Base-by-base conservation (phyloP, 768 basidiomycete species). In the Tubosaeta sp. region DNA sequence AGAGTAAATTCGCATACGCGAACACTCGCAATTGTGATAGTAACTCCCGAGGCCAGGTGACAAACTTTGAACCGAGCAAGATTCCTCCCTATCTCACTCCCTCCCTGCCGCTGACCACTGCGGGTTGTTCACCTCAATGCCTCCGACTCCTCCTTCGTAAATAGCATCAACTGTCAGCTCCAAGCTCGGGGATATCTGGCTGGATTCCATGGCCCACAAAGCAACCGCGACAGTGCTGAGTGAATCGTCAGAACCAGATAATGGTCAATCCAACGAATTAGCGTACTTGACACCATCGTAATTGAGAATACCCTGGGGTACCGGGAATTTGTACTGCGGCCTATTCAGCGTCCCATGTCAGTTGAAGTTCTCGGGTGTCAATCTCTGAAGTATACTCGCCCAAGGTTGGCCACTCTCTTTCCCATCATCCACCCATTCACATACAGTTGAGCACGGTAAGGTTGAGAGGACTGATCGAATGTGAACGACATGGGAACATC, bases 361-460 rank as follows among this genome's bases (percentile, higher is more conserved):
- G 33, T 52, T 26, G n/a, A 8, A 33, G 31, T 19, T n/a, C 12
- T 41, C 32, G n/a, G 13, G 22, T 6, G 3, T 45, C 35, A 26
- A 42, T 26, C 31, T 47, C 9, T 3, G 38, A 51, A 27, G 12
- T 33, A 32, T 13, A 65, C 77, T 52, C 55, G 82, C 87, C 86
- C 85, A 2, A 87, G 76, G 60, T 87, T 85, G 13, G 71, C 82
- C n/a, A 86, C 76, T 17, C 83, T 67, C 70, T 91, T 91, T 9
- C 90, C 91, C 81, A 88, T 88, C 81, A 86, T 85, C 91, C 91
- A 93, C 12, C 90, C 91, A 59, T 93, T 91, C 17, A 92, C 85
- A 53, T 88, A 91, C 38, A 92, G 58, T 41, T 82, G 74, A 4
- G 84, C 83, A 14, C 89, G 78, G 60, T 90, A 91, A 22, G 86